Evolutionary conservation across 768 basidiomycete genomes (phyloP).

Genomic region (Rhodotorula graminis): DNA sequence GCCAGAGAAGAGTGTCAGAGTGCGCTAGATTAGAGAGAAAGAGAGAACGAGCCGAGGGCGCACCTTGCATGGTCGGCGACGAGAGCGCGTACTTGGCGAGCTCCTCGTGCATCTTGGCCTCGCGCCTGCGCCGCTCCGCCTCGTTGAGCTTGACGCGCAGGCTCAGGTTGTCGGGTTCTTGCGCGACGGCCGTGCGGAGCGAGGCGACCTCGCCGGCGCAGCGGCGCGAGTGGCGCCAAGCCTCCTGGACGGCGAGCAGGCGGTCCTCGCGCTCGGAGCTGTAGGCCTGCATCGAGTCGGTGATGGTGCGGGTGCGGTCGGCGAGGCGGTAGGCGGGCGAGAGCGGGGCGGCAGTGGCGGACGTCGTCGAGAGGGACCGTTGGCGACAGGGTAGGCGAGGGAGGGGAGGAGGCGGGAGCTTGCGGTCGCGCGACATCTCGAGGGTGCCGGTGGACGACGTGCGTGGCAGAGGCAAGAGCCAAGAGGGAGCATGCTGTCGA

Average conservation of each 20-base stretch:
- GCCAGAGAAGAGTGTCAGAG: not conserved
- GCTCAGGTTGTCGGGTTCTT: no score
- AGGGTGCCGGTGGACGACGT: no score
- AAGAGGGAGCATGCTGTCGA: not conserved
- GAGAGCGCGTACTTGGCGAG: not conserved
- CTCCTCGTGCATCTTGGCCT: not conserved
- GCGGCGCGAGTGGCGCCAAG: not conserved
- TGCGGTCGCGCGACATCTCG: not conserved
- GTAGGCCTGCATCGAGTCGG: not conserved
- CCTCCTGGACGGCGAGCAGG: not conserved
- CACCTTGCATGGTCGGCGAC: conserved; percentile 5
- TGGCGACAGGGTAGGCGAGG: not conserved
- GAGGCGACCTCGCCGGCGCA: not conserved
- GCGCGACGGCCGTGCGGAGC: not conserved
- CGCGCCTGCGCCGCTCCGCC: not conserved
- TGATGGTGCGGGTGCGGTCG: not conserved
- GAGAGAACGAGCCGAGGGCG: not conserved
- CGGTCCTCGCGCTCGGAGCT: not conserved
- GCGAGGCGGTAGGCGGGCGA: not conserved
- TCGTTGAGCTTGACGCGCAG: not conserved
- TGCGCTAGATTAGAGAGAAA: not conserved
- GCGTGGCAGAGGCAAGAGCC: not conserved
- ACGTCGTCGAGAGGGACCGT: not conserved
- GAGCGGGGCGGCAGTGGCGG: not conserved
- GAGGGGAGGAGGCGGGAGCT: not conserved